Percentiles rank a stretch among this genome's conserved stretches.
Conservation (phyloP, 2,329 filamentous ascomycete genomes). For the Cladophialophora yegresii region DNA sequence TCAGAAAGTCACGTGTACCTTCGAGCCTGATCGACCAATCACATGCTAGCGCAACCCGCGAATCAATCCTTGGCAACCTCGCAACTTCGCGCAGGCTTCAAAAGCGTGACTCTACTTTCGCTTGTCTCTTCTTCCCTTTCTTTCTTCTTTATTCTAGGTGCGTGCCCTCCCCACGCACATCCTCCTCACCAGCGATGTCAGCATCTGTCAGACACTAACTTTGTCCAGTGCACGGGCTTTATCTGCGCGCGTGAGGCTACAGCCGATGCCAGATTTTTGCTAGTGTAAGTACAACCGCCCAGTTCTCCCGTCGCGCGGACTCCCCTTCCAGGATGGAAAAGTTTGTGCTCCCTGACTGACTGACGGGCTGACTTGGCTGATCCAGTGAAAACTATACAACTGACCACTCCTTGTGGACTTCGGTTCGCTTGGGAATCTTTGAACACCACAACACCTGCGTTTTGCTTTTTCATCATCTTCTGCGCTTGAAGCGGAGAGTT, state of each 20-base stretch:
- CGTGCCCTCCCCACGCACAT: background rate
- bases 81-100: background rate
- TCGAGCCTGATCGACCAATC: background rate
- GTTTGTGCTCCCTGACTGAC: too few species aligned
- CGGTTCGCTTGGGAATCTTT: slow-evolving; percentile 77
- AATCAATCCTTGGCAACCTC: background rate
- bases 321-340: too few species aligned
- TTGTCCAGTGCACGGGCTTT: slow-evolving; percentile 64
- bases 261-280: slow-evolving; percentile 81
- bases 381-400: slow-evolving; percentile 69
- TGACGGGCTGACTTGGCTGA: background rate
- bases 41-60: background rate
- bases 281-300: slow-evolving; percentile 54
- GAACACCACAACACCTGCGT: slow-evolving; percentile 44
- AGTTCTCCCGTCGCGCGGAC: too few species aligned
- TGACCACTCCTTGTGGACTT: slow-evolving; percentile 73
- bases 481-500: slow-evolving; percentile 28
- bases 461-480: slow-evolving; percentile 34
- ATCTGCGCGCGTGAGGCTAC: slow-evolving; percentile 76
- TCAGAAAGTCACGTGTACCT: background rate
- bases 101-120: background rate
- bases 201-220: too few species aligned
- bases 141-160: background rate
- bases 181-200: background rate
- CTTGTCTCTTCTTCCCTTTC: background rate